A percentile compares a stretch with the other conserved stretches of the same genome.
phyloP scores from a whole-genome alignment of 2,329 filamentous ascomycete genomes.

The Lasiodiplodia gonubiensis region DNA sequence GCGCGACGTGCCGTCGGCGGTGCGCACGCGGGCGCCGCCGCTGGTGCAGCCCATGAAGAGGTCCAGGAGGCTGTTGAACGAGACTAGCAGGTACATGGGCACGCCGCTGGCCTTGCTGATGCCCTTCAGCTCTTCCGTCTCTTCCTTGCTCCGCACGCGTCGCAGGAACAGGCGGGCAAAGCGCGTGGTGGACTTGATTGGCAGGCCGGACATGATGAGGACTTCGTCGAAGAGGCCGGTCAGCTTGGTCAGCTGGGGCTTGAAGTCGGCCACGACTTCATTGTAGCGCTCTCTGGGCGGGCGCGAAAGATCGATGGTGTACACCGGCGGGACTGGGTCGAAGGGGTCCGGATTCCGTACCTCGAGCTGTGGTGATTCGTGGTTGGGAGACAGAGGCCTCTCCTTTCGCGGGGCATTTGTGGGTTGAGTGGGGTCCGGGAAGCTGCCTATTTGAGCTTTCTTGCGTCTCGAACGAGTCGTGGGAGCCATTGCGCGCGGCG shows the following conservation, averaged over 20 bases:
- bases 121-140: conserved; percentile 66
- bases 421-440: conserved; percentile 6
- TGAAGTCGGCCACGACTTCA: conserved; percentile 55
- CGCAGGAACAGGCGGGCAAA: conserved; percentile 57
- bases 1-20: conserved; percentile 14
- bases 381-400: background rate
- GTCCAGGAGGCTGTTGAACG: conserved; percentile 68
- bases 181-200: conserved; percentile 32
- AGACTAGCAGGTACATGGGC: conserved; percentile 64
- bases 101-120: conserved; percentile 60
- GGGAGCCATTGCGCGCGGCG: conserved; percentile 10
- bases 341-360: background rate
- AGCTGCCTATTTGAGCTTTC: conserved; percentile 7
- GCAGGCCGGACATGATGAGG: conserved; percentile 39
- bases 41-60: conserved; percentile 70
- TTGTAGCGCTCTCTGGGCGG: conserved; percentile 60
- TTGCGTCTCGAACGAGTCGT: conserved; percentile 23
- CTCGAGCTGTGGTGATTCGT: background rate
- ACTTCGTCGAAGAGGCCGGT: conserved; percentile 59
- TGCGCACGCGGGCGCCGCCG: conserved; percentile 51
- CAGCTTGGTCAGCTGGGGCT: conserved; percentile 51
- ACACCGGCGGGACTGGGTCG: conserved; percentile 42
- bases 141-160: conserved; percentile 59
- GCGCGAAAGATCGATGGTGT: conserved; percentile 61
- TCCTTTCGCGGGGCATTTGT: background rate